phyloP scores from a whole-genome alignment of 257 asterid genomes.

The Parsonsia alboflavescens region DNA sequence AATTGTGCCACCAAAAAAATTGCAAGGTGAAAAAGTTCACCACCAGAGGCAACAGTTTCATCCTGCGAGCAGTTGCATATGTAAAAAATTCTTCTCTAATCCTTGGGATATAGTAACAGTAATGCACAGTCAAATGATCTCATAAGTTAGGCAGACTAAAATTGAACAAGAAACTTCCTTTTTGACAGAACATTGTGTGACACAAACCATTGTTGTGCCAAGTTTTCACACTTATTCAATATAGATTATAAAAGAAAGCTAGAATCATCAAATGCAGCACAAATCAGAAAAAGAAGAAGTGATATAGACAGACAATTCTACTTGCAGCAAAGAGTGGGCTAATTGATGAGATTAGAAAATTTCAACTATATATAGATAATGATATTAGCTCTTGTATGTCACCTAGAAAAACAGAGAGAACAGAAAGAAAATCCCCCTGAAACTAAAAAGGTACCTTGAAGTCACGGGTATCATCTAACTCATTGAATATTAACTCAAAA shows the following conservation, averaged over 20 bases:
- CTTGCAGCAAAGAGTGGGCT: conserved; percentile 1
- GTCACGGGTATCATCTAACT: conserved; percentile 88
- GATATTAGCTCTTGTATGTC: neutral
- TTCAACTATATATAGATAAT: neutral
- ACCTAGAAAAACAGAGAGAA: neutral
- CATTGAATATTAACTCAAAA: conserved; percentile 78
- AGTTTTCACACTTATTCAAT: neutral
- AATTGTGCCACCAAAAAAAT: neutral
- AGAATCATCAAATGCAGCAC: neutral
- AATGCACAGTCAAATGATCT: neutral
- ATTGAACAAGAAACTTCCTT: neutral
- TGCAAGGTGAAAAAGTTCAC: neutral
- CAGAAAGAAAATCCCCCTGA: neutral
- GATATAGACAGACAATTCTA: neutral
- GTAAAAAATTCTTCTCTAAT: neutral
- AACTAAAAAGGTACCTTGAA: conserved; percentile 55
- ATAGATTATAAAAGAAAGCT: neutral
- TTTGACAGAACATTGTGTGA: neutral
- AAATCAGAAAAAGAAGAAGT: neutral
- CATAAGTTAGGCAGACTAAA: neutral
- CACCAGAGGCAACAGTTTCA: neutral
- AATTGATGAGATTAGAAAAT: conserved; percentile 4
- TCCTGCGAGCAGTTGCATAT: neutral
- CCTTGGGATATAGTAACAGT: neutral
- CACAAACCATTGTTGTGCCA: neutral